Conservation (phyloP, 2,329 filamentous ascomycete species). For the Fusarium stilboides region DNA sequence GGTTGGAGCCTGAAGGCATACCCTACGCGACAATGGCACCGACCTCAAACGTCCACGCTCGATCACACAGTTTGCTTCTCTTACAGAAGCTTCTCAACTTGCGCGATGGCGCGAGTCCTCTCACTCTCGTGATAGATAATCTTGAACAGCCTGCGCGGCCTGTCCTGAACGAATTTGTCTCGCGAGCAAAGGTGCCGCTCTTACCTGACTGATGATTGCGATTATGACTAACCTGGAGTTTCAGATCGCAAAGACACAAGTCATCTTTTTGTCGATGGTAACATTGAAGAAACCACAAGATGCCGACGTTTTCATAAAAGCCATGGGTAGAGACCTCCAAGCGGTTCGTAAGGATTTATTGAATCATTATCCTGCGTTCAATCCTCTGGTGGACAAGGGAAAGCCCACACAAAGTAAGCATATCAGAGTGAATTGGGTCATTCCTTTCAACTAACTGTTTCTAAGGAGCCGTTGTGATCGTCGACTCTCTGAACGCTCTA, state of each 20-base stretch:
- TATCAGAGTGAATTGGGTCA: background rate
- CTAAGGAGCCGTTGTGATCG: conserved; percentile 79
- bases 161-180: conserved; percentile 80
- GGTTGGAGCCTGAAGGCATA: background rate
- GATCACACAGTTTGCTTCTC: conserved; percentile 87
- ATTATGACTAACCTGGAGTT: conserved; percentile 11
- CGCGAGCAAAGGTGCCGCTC: conserved; percentile 76
- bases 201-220: background rate
- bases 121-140: conserved; percentile 88
- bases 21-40: conserved; percentile 64
- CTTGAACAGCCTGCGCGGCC: conserved; percentile 84
- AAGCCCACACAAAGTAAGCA: conserved; percentile 62
- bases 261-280: conserved; percentile 84
- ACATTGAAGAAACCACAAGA: conserved; percentile 76
- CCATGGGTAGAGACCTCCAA: conserved; percentile 70
- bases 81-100: conserved; percentile 86
- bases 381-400: conserved; percentile 56
- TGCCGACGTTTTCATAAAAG: conserved; percentile 77
- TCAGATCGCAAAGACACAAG: conserved; percentile 74
- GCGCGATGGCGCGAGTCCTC: conserved; percentile 84
- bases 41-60: conserved; percentile 74
- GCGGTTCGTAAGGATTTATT: conserved; percentile 73
- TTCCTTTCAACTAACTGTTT: conserved; percentile 27
- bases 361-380: conserved; percentile 62
- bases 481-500: conserved; percentile 85